Evolutionary conservation across 257 asterid genomes (phyloP), one percentile per base, ranked within the genome.

Genomic region (Nicotiana sylvestris): DNA sequence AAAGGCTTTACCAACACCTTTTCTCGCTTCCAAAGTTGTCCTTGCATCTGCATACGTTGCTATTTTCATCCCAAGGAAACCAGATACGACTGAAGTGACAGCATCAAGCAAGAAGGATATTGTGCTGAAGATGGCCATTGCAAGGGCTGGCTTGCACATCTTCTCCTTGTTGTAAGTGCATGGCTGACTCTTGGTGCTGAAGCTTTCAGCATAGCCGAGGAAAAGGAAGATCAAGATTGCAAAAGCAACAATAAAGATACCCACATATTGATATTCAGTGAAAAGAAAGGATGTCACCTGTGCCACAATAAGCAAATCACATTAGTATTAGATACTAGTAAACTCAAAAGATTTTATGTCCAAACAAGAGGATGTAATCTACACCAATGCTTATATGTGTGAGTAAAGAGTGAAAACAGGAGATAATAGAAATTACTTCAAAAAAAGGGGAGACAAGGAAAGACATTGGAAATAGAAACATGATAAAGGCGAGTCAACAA

Each of bases 281-380:
- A 88, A 93, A 33, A 94, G 89, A 89, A 94, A 94, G 51, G 98
- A 94, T 37, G 97, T 94, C 46, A 94, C 95, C 77, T 97, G 97
- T 94, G 92, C 66, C 43, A 83, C 82, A 84, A 57, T 25, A 85
- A 83, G 27, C 6, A 85, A 66, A 80, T 9, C 4, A 32, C 25
- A 1, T 78, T 4, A 57, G 60, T 46, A 49, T 55, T 72, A 70
- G 68, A 58, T 5, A 70, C 12, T 27, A n/a, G 39, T 35, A 35
- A 35, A 49, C 13, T 35, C 64, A 83, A 33, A 70, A 70, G 35
- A 70, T n/a, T 9, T 5, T 57, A 21, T 15, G 78, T n/a, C 57
- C 21, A 70, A 18, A 32, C 76, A 69, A 69, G 78, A 69, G 10
- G 6, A 68, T 68, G 39, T 69, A 39, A 18, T 69, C 39, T 9